Base-by-base conservation (phyloP, 2,329 filamentous ascomycete species). In the Colletotrichum sp. region DNA sequence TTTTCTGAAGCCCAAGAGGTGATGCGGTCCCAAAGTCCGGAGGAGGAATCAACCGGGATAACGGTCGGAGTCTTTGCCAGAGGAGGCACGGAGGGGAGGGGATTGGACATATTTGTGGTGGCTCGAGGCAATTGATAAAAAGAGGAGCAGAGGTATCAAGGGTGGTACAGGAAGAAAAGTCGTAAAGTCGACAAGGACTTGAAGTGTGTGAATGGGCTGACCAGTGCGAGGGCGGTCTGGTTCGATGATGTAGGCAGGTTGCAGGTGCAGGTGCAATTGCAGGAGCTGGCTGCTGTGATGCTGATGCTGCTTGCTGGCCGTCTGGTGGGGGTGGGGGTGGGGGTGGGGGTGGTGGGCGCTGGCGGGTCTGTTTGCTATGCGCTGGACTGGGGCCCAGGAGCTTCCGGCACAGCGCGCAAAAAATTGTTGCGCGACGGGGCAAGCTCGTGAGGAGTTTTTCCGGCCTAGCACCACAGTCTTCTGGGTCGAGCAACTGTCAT, bases 1-100 rank as follows among this genome's bases (percentile, higher is more conserved):
- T 99, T 96, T 85, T 99, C 96, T 4, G 96, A 95, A 16, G 95
- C 96, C 96, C 97, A 99, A 83, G 89, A 93, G 79, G 96, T 94
- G 86, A 98, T 89, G 82, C 96, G 94, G 85, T 98, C 95, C 96
- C 96, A 98, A 72, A 97, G 87, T 63, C 95, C 94, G 76, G 93
- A 91, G 77, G 93, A 90, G 79, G 88, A 84, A 73, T 90, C 86
- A 80, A 92, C 84, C 57, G 88, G 87, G 69, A 92, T 83, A 74
- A 87, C 85, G 76, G 86, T 79, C 44, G 83, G 84, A 76, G 85
- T 84, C 76, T 83, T 84, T 77, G 85, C 84, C 75, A 76, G 64
- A 71, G 86, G 85, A 81, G 89, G 87, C 82, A 88, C 87, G 79
- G 89, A 87, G 65, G 88, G 87, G 78, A 85, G 85, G 79, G 88